A percentile compares a stretch with the other conserved stretches of the same genome.
These are phyloP conservation scores for Geosiphon pyriformis DNA, from an alignment of 192 early-diverging fungal species.

Conservation along the genomic window DNA sequence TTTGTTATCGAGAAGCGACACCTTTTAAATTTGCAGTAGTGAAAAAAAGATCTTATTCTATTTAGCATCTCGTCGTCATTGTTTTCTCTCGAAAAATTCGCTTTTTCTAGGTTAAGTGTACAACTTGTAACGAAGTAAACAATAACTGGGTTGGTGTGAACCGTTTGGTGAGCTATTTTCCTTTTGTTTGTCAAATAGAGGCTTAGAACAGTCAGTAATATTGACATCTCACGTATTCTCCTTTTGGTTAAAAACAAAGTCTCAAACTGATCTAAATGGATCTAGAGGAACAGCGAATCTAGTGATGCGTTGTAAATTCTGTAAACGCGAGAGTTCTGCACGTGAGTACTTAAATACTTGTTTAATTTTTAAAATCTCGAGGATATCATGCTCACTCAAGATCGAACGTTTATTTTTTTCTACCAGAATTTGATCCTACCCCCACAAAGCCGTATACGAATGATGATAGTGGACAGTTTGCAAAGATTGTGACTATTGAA, in stretches of 20 bases:
- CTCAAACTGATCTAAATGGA: constrained; percentile 57
- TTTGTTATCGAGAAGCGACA: too few relatives aligned
- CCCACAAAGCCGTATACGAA: constrained; percentile 48
- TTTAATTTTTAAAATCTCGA: not conserved
- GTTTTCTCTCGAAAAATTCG: not conserved
- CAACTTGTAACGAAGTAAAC: constrained; percentile 71
- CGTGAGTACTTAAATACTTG: constrained; percentile 32
- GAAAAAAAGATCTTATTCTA: constrained; percentile 18
- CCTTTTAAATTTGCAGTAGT: too few relatives aligned
- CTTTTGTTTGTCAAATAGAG: not conserved
- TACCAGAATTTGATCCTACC: constrained; percentile 33
- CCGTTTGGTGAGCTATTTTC: constrained; percentile 36
- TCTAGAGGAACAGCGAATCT: constrained; percentile 79
- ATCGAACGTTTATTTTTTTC: not conserved
- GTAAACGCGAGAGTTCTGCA: constrained; percentile 67
- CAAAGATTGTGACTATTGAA: constrained; percentile 64
- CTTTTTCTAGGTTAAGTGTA: constrained; percentile 62
- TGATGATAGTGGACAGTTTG: constrained; percentile 56
- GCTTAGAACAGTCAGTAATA: too few relatives aligned
- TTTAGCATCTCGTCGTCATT: not conserved
- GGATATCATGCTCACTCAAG: not conserved
- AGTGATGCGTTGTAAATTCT: constrained; percentile 89
- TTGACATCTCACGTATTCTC: not conserved
- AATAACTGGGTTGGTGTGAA: constrained; percentile 64
- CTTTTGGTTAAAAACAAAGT: constrained; percentile 35